Conservation (phyloP, 345 rosid genomes). For the Pseudoturritis turrita region DNA sequence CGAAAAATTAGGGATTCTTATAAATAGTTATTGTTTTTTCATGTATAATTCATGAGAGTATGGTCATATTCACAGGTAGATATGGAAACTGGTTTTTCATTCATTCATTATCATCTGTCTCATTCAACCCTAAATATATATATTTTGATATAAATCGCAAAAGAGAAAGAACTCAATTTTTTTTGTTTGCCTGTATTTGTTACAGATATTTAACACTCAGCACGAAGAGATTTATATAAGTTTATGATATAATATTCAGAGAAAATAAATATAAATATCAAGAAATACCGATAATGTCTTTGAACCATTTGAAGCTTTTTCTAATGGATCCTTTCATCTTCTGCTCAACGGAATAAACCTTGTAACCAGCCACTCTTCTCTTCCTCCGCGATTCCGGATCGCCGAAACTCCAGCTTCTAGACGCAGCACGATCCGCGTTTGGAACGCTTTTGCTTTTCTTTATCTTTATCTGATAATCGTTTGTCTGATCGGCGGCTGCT, state of each 20-base stretch:
- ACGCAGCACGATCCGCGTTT: conserved; percentile 28
- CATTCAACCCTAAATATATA: conserved; percentile 8
- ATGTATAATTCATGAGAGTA: background rate
- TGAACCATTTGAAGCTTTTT: conserved; percentile 92
- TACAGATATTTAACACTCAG: conserved; percentile 16
- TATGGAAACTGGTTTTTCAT: conserved; percentile 7
- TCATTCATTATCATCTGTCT: conserved; percentile 10
- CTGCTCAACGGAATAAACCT: conserved; percentile 74
- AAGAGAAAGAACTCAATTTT: background rate
- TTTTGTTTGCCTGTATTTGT: background rate
- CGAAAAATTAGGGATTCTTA: background rate
- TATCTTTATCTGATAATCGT: conserved; percentile 18
- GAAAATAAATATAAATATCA: background rate
- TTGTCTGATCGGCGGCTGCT: conserved; percentile 13
- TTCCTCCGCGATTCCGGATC: conserved; percentile 93
- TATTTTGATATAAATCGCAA: background rate
- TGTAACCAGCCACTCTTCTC: conserved; percentile 84
- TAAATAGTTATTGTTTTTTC: background rate
- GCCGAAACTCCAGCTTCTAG: conserved; percentile 59
- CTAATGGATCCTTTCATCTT: conserved; percentile 84
- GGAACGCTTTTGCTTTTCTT: conserved; percentile 31
- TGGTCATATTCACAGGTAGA: conserved; percentile 20
- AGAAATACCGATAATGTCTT: conserved; percentile 37
- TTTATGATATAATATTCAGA: background rate
- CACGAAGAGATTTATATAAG: conserved; percentile 8